Percentiles rank a stretch among this genome's conserved stretches.
phyloP scores from a whole-genome alignment of 2,329 filamentous ascomycete genomes.

The Ramularia collo-cygni region DNA sequence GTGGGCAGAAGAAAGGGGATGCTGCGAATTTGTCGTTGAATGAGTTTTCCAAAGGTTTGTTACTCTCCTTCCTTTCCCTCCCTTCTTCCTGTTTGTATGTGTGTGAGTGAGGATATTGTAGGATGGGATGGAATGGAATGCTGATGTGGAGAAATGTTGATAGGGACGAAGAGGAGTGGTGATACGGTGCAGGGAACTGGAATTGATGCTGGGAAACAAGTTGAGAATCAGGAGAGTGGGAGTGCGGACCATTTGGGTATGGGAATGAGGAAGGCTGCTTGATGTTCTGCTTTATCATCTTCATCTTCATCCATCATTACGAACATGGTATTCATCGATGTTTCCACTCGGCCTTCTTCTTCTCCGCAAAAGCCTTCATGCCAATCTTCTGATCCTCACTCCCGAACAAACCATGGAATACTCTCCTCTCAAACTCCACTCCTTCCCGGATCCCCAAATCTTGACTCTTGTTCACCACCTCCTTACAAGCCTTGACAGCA shows the following conservation, averaged over 20 bases:
- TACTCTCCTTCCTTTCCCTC: neutral
- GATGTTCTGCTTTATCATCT: neutral
- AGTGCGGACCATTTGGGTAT: conserved; percentile 27
- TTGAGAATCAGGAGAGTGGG: conserved; percentile 24
- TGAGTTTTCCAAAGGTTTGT: conserved; percentile 19
- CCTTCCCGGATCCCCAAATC: conserved; percentile 81
- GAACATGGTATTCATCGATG: conserved; percentile 45
- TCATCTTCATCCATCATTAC: neutral
- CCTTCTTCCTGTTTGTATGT: too few species aligned
- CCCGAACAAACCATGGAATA: conserved; percentile 91
- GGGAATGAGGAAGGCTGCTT: conserved; percentile 18
- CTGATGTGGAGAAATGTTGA: neutral
- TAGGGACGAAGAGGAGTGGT: conserved; percentile 18
- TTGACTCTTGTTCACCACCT: conserved; percentile 99
- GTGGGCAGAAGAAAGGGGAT: conserved; percentile 24
- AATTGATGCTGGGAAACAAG: conserved; percentile 22
- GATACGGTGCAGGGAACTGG: conserved; percentile 20
- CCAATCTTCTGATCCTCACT: conserved; percentile 93
- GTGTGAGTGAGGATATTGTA: too few species aligned
- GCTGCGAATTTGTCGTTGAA: conserved; percentile 21
- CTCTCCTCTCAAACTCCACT: conserved; percentile 80
- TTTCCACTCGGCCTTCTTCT: conserved; percentile 87
- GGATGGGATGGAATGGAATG: neutral
- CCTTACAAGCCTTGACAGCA: conserved; percentile 85
- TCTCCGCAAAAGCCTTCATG: conserved; percentile 91